These are phyloP conservation scores for Colletotrichum sp. DNA, from an alignment of 2,329 filamentous ascomycete species.

Conservation along the genomic window DNA sequence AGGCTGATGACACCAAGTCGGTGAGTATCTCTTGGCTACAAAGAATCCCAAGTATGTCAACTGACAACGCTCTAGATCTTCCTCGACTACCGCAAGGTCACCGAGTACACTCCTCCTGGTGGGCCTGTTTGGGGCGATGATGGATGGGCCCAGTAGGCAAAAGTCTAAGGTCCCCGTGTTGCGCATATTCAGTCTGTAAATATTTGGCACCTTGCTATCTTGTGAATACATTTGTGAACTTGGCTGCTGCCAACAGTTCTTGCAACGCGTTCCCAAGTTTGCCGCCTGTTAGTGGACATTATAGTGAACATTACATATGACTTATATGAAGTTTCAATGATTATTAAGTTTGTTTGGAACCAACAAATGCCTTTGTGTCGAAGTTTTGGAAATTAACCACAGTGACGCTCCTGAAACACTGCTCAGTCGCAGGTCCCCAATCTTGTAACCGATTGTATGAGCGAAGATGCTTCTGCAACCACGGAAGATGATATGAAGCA, in stretches of 20 bases:
- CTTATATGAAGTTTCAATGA: not conserved
- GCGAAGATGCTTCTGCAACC: not conserved
- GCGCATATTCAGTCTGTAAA: not conserved
- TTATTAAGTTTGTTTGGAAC: not conserved
- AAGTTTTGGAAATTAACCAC: not conserved
- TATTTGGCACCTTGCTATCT: not conserved
- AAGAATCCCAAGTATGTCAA: not conserved
- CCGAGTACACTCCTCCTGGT: conserved; percentile 28
- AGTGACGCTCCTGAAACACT: not conserved
- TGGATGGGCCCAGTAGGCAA: conserved; percentile 17
- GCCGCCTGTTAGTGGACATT: not conserved
- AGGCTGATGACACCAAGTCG: conserved; percentile 24
- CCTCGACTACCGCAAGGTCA: conserved; percentile 29
- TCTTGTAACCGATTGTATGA: not conserved
- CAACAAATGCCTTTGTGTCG: too few species aligned
- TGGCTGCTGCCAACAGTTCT: not conserved
- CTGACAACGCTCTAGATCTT: conserved; percentile 24
- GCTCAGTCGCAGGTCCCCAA: not conserved
- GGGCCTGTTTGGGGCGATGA: conserved; percentile 23
- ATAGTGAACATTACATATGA: not conserved
- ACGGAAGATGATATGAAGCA: too few species aligned
- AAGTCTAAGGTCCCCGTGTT: not conserved
- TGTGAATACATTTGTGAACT: not conserved
- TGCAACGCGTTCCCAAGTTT: not conserved
- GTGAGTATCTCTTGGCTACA: not conserved